Percentiles rank a stretch among this genome's conserved stretches.
Conservation (phyloP, 148 eudicot species). For the Rhododendron williamsianum region DNA sequence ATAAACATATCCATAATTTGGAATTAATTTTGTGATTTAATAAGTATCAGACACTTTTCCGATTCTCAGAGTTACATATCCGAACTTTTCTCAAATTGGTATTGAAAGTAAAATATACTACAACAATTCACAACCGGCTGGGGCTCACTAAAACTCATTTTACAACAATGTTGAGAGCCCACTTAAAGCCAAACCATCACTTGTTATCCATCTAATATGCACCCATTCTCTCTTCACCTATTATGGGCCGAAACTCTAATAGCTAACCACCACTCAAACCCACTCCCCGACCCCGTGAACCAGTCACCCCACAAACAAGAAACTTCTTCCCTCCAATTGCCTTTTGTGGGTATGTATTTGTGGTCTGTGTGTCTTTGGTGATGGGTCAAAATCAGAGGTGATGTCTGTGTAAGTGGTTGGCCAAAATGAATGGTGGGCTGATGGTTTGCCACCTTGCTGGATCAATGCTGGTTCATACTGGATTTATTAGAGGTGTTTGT, state of each 20-base stretch:
- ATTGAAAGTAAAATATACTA: not conserved
- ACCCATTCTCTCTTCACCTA: not conserved
- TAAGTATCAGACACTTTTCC: not conserved
- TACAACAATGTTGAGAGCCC: not conserved
- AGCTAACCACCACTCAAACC: not conserved
- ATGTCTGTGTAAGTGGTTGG: not conserved
- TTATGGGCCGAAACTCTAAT: not conserved
- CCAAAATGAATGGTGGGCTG: not conserved
- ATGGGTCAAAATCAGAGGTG: not conserved
- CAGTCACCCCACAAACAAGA: not conserved
- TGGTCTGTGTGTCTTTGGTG: not conserved
- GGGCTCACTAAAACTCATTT: not conserved
- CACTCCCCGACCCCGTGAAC: not conserved
- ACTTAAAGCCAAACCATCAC: not conserved
- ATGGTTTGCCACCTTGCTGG: not conserved
- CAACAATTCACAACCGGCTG: not conserved
- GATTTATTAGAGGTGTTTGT: not conserved
- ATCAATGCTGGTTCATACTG: not conserved
- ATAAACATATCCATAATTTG: not conserved
- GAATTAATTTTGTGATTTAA: not conserved
- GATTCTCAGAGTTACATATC: not conserved
- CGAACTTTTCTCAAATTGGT: not conserved
- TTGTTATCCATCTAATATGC: not conserved
- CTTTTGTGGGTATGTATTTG: not conserved
- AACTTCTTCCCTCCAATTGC: not conserved